Percentiles rank a stretch among this genome's conserved stretches.
These are phyloP conservation scores for Arabidopsis hybrid DNA, from an alignment of 441 rosid species.

Conservation along the genomic window DNA sequence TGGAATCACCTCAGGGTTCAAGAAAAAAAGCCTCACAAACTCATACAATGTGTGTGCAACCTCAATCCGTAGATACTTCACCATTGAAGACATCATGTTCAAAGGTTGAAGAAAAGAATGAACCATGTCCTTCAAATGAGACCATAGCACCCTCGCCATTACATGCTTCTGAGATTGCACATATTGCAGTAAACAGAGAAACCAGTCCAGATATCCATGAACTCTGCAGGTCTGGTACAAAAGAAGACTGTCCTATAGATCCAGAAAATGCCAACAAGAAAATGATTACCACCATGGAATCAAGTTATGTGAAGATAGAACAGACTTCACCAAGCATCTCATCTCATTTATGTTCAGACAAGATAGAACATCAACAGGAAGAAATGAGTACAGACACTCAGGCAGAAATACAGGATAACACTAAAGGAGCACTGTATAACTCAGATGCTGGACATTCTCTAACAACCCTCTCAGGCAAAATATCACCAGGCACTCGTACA, in stretches of 20 bases:
- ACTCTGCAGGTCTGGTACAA: conserved; percentile 40
- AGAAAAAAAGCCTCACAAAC: conserved; percentile 40
- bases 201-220: conserved; percentile 36
- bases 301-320: conserved; percentile 38
- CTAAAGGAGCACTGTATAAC: conserved; percentile 39
- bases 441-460: conserved; percentile 41
- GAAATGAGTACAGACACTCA: conserved; percentile 41
- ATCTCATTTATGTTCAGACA: conserved; percentile 44
- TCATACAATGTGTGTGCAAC: conserved; percentile 41
- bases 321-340: conserved; percentile 41
- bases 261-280: conserved; percentile 36
- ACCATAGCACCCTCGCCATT: conserved; percentile 35
- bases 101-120: conserved; percentile 46
- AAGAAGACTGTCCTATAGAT: conserved; percentile 33
- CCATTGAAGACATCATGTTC: conserved; percentile 28
- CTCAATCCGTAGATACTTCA: conserved; percentile 35
- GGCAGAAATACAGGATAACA: conserved; percentile 34
- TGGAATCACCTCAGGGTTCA: conserved; percentile 40
- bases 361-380: conserved; percentile 37
- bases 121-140: conserved; percentile 41
- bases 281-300: conserved; percentile 30
- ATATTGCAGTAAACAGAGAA: conserved; percentile 35
- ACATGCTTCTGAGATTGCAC: conserved; percentile 42
- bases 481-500: conserved; percentile 35
- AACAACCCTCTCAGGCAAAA: conserved; percentile 38